A percentile compares a stretch with the other conserved stretches of the same genome.
Conservation (phyloP, 306 rosid species). For the Sechiopsis laciniata region DNA sequence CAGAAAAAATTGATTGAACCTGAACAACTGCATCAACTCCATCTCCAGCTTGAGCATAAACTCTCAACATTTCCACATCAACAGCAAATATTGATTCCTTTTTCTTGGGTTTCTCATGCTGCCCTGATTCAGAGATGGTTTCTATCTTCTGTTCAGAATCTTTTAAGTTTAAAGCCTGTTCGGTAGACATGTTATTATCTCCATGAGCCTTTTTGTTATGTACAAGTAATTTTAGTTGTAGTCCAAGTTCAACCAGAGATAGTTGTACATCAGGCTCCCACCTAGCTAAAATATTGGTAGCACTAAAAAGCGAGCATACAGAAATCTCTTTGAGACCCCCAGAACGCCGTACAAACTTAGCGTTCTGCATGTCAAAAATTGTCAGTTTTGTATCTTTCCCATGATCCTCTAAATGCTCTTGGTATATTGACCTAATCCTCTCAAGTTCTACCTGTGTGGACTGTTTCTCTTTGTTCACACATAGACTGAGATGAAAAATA, state of each 20-base stretch:
- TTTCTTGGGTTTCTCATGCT: slow-evolving; percentile 65
- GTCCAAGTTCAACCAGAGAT: slow-evolving; percentile 65
- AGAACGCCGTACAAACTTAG: slow-evolving; percentile 83
- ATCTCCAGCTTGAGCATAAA: slow-evolving; percentile 86
- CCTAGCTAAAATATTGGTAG: slow-evolving; percentile 74
- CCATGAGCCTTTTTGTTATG: slow-evolving; percentile 62
- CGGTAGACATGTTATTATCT: slow-evolving; percentile 37
- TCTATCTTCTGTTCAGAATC: slow-evolving; percentile 53
- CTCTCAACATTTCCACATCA: slow-evolving; percentile 79
- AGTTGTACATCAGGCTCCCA: slow-evolving; percentile 97
- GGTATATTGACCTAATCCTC: slow-evolving; percentile 80
- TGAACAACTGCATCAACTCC: slow-evolving; percentile 88
- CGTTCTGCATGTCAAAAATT: slow-evolving; percentile 88
- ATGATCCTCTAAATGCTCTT: slow-evolving; percentile 68
- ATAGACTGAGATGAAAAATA: slow-evolving; percentile 72
- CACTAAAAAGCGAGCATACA: slow-evolving; percentile 95
- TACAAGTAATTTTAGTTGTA: slow-evolving; percentile 65
- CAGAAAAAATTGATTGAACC: slow-evolving; percentile 95
- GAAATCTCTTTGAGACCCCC: slow-evolving; percentile 86
- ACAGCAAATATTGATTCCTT: slow-evolving; percentile 86
- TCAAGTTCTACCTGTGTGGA: slow-evolving; percentile 86
- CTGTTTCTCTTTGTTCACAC: slow-evolving; percentile 75
- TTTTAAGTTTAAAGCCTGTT: slow-evolving; percentile 32
- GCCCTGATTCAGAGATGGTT: slow-evolving; percentile 41
- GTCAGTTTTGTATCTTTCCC: slow-evolving; percentile 56